These are phyloP conservation scores for Hypoxylon perforatum DNA, from an alignment of 495 filamentous ascomycete genomes.

Conservation along the genomic window DNA sequence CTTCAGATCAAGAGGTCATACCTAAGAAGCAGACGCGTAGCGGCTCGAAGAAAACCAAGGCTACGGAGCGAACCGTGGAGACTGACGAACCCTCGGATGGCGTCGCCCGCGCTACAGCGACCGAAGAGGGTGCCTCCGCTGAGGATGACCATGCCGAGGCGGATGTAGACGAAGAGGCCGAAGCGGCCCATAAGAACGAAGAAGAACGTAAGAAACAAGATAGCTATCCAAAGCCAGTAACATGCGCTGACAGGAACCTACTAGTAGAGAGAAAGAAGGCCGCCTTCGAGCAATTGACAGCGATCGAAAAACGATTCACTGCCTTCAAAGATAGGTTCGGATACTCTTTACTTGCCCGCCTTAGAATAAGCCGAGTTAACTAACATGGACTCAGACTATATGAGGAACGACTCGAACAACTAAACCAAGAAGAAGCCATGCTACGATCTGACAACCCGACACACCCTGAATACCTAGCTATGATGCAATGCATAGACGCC, in stretches of 20 bases:
- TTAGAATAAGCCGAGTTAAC: slow-evolving; percentile 5
- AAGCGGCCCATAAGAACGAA: slow-evolving; percentile 66
- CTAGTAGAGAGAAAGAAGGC: slow-evolving; percentile 81
- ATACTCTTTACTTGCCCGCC: slow-evolving; percentile 6
- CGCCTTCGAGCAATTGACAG: slow-evolving; percentile 80
- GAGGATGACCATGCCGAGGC: slow-evolving; percentile 61
- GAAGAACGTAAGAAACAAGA: slow-evolving; percentile 77
- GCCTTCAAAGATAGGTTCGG: slow-evolving; percentile 86
- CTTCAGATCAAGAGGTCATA: slow-evolving; percentile 46
- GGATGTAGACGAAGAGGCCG: slow-evolving; percentile 64
- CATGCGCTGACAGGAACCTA: slow-evolving; percentile 52
- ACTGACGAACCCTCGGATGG: slow-evolving; percentile 48
- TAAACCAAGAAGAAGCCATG: slow-evolving; percentile 86
- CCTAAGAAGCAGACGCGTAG: slow-evolving; percentile 54
- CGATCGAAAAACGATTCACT: slow-evolving; percentile 86
- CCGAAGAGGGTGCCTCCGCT: slow-evolving; percentile 52
- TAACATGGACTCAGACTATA: slow-evolving; percentile 69
- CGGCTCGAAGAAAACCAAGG: slow-evolving; percentile 53
- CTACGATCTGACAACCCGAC: slow-evolving; percentile 77
- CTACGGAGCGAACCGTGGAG: slow-evolving; percentile 42
- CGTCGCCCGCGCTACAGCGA: slow-evolving; percentile 39
- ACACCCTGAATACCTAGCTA: slow-evolving; percentile 89
- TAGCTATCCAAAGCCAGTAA: background rate
- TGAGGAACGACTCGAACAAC: slow-evolving; percentile 82
- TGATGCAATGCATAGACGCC: slow-evolving; percentile 84